phyloP scores from a whole-genome alignment of 2,329 filamentous ascomycete species.

The Chrysoporthe deuterocubensis region DNA sequence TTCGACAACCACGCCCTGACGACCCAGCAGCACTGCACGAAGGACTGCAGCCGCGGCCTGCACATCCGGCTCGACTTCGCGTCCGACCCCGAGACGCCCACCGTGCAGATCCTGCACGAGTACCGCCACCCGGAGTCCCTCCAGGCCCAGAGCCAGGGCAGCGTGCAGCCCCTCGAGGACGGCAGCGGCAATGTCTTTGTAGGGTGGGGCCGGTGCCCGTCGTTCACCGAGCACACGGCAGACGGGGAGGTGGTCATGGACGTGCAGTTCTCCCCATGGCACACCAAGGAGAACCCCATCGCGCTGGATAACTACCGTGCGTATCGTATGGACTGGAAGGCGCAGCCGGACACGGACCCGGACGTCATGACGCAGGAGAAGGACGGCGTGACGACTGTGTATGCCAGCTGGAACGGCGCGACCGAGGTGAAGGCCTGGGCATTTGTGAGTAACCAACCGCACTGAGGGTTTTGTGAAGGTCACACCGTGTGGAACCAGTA shows the following conservation, averaged over 20 bases:
- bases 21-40: conserved; percentile 37
- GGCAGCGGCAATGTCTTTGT: conserved; percentile 43
- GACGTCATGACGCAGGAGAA: conserved; percentile 29
- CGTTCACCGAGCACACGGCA: conserved; percentile 48
- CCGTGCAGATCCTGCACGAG: conserved; percentile 45
- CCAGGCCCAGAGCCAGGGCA: conserved; percentile 45
- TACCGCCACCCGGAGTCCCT: conserved; percentile 44
- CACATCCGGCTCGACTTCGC: conserved; percentile 43
- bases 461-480: neutral
- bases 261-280: conserved; percentile 43
- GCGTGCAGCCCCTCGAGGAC: conserved; percentile 38
- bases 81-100: conserved; percentile 38
- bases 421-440: conserved; percentile 35
- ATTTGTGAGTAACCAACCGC: neutral
- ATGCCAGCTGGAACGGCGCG: conserved; percentile 39
- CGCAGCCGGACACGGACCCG: conserved; percentile 31
- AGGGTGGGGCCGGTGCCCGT: conserved; percentile 50
- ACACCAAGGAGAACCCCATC: conserved; percentile 17
- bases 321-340: conserved; percentile 35
- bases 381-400: conserved; percentile 27
- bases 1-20: conserved; percentile 49
- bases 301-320: conserved; percentile 32
- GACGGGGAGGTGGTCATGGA: conserved; percentile 46
- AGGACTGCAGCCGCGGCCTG: conserved; percentile 41
- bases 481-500: neutral